Percentiles rank a stretch among this genome's conserved stretches.
These are phyloP conservation scores for Penicillium fuscoglaucum DNA, from an alignment of 2,329 filamentous ascomycete species.

Conservation along the genomic window DNA sequence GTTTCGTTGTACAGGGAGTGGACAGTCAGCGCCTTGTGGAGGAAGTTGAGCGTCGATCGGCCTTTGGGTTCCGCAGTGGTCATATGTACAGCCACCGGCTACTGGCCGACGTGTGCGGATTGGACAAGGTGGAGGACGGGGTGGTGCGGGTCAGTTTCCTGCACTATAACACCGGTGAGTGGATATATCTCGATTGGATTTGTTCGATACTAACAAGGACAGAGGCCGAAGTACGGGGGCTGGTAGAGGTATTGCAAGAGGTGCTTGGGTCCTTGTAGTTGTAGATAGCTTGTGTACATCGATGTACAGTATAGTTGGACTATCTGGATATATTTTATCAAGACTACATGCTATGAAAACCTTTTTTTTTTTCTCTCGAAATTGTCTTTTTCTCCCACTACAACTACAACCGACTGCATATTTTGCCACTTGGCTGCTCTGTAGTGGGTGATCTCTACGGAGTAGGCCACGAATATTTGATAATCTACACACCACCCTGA, in stretches of 20 bases:
- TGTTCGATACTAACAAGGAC: slow-evolving; percentile 11
- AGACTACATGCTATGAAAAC: neutral
- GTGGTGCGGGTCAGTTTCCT: slow-evolving; percentile 70
- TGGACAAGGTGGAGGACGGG: slow-evolving; percentile 60
- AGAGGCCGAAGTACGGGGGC: slow-evolving; percentile 23
- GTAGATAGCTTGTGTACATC: neutral
- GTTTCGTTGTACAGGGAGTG: slow-evolving; percentile 61
- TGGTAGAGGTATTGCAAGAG: slow-evolving; percentile 19
- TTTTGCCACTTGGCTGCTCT: neutral
- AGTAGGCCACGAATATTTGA: slow-evolving; percentile 14
- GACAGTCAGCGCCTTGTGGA: slow-evolving; percentile 61
- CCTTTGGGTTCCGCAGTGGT: slow-evolving; percentile 66
- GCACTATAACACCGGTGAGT: slow-evolving; percentile 69
- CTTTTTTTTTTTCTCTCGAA: neutral
- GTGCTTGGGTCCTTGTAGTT: slow-evolving; percentile 9
- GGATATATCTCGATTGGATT: neutral
- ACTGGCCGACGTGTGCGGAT: slow-evolving; percentile 58
- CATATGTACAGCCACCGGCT: slow-evolving; percentile 68
- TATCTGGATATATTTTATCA: neutral
- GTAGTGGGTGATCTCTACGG: no score
- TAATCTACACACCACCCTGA: neutral
- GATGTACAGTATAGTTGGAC: neutral
- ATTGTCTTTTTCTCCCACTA: neutral
- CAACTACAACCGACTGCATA: neutral
- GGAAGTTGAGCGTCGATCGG: slow-evolving; percentile 58